Evolutionary conservation across 202 grass and related monocot genomes (phyloP).

Genomic region (Dendrocalamus latiflorus): DNA sequence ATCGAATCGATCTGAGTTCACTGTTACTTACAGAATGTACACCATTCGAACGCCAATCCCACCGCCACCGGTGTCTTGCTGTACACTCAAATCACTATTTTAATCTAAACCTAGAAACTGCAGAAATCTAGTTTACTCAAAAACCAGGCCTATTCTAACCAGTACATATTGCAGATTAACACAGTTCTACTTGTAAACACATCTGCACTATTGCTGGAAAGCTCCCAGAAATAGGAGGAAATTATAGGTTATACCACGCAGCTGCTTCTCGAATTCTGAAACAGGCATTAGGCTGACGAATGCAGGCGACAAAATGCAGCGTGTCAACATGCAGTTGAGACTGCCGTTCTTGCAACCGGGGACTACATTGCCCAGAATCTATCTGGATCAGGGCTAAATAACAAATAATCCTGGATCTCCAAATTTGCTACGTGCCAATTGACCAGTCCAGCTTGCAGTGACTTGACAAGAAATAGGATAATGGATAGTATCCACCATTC

Average conservation of each 20-base stretch:
- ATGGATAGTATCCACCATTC: conserved; percentile 81
- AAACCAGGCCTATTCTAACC: conserved; percentile 4
- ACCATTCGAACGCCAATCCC: neutral
- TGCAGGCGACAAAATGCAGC: conserved; percentile 6
- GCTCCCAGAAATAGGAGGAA: conserved; percentile 27
- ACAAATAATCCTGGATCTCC: conserved; percentile 74
- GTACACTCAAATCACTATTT: conserved; percentile 16
- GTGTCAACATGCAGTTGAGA: neutral
- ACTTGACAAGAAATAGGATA: conserved; percentile 64
- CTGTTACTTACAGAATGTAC: conserved; percentile 60
- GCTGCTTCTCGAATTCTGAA: neutral
- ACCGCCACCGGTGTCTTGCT: conserved; percentile 2
- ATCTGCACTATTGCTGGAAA: conserved; percentile 16
- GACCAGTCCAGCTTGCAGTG: conserved; percentile 62
- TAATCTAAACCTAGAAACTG: neutral
- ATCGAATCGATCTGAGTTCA: neutral
- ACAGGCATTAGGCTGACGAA: neutral
- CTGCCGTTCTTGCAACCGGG: neutral
- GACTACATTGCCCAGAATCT: conserved; percentile 90
- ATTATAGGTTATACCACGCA: neutral
- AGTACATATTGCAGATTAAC: neutral
- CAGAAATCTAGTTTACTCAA: neutral
- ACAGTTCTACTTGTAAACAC: neutral
- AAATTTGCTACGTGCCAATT: conserved; percentile 91
- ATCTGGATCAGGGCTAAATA: conserved; percentile 75